These are phyloP conservation scores for Limonium bicolor DNA, from an alignment of 148 eudicot species.

Conservation along the genomic window DNA sequence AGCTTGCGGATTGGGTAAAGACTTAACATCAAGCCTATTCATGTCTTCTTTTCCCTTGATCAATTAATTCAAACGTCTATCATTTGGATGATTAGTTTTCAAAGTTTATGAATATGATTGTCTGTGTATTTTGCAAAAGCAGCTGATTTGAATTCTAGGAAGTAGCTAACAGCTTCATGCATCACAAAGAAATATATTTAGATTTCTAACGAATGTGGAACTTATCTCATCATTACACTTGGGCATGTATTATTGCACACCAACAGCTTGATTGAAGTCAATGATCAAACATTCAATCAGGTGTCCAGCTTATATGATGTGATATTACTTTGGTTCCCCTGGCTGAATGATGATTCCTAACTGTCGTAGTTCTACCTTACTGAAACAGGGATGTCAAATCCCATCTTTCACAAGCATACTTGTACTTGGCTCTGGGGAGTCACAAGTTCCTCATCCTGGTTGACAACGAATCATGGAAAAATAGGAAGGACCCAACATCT, in stretches of 20 bases:
- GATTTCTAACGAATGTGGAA: no score
- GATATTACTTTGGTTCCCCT: neutral
- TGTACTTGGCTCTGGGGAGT: slow-evolving; percentile 58
- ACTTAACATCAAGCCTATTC: neutral
- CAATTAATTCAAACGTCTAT: neutral
- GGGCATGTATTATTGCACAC: neutral
- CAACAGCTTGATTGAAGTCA: neutral
- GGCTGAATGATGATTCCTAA: no score
- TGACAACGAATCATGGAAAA: slow-evolving; percentile 79
- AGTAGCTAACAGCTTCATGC: no score
- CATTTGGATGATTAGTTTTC: neutral
- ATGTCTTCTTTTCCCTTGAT: neutral
- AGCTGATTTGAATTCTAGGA: no score
- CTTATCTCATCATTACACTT: no score
- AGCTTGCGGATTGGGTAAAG: slow-evolving; percentile 7
- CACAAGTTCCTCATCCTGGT: slow-evolving; percentile 65
- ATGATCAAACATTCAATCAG: neutral
- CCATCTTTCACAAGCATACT: slow-evolving; percentile 80
- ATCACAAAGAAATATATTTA: neutral
- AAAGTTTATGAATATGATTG: neutral
- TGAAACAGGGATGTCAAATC: slow-evolving; percentile 93
- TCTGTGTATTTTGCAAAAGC: no score
- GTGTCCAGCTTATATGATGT: neutral
- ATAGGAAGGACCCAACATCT: slow-evolving; percentile 31
- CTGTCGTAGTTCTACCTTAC: neutral